A percentile compares a stretch with the other conserved stretches of the same genome.
Evolutionary conservation across 176 grass and related monocot species (phyloP).

Genomic region (Oryza australiensis): DNA sequence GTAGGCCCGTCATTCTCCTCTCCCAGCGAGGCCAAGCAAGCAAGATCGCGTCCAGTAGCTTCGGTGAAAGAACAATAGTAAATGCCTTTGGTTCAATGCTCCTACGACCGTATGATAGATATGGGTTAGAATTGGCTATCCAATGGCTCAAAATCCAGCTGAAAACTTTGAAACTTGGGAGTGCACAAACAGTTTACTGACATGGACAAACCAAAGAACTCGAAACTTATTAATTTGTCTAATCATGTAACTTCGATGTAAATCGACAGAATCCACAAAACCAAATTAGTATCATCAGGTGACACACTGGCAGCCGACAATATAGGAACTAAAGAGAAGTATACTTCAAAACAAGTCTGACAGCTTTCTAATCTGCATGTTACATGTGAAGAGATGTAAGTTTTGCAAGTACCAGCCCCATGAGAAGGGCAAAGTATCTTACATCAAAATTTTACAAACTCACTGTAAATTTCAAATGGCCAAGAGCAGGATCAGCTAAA

Average conservation of each 20-base stretch:
- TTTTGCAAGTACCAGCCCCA: not conserved
- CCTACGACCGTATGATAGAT: too few relatives aligned
- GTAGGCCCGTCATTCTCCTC: too few relatives aligned
- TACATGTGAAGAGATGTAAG: not conserved
- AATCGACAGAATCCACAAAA: not conserved
- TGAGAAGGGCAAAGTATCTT: not conserved
- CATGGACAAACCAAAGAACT: not conserved
- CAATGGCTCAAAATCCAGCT: not conserved
- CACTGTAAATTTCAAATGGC: not conserved
- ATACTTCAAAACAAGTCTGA: not conserved
- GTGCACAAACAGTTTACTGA: not conserved
- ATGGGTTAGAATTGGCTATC: too few relatives aligned
- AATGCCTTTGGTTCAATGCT: too few relatives aligned
- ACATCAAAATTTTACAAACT: constrained; percentile 19
- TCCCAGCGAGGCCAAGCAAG: too few relatives aligned
- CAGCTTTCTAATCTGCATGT: not conserved
- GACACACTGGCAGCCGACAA: too few relatives aligned
- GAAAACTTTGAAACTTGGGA: not conserved
- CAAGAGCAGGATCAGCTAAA: not conserved
- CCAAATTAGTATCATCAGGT: not conserved
- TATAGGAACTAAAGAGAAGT: not conserved
- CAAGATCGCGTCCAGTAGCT: too few relatives aligned
- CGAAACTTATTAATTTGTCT: not conserved
- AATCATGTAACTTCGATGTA: not conserved
- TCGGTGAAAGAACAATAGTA: too few relatives aligned